phyloP scores from a whole-genome alignment of 2,329 filamentous ascomycete species.

The Ramularia collo-cygni region DNA sequence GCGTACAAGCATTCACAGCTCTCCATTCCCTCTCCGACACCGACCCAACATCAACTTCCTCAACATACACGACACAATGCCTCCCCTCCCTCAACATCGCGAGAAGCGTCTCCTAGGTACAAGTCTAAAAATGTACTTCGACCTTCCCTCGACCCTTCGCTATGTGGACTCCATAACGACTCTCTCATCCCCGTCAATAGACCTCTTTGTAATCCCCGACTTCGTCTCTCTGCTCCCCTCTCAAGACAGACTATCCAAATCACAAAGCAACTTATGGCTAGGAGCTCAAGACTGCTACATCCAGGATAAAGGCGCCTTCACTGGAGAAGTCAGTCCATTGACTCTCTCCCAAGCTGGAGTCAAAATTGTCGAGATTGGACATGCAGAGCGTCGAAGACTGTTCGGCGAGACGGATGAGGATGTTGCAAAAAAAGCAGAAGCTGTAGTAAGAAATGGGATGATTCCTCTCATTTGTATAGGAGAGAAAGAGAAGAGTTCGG shows the following conservation, averaged over 20 bases:
- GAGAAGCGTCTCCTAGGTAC: conserved; percentile 63
- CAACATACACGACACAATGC: conserved; percentile 20
- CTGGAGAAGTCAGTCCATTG: conserved; percentile 67
- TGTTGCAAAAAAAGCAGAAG: conserved; percentile 62
- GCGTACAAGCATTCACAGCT: background rate
- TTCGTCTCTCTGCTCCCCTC: conserved; percentile 60
- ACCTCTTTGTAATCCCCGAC: conserved; percentile 73
- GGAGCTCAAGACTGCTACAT: conserved; percentile 72
- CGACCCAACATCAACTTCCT: background rate
- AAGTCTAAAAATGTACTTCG: conserved; percentile 76
- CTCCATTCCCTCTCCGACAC: conserved; percentile 4
- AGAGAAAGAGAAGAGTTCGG: conserved; percentile 49
- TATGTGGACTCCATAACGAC: conserved; percentile 39
- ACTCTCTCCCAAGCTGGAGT: conserved; percentile 63
- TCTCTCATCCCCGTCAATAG: conserved; percentile 48
- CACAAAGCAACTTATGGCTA: conserved; percentile 52
- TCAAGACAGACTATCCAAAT: conserved; percentile 37
- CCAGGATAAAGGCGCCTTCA: conserved; percentile 66
- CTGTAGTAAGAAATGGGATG: conserved; percentile 61
- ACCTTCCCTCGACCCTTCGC: conserved; percentile 52
- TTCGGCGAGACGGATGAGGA: conserved; percentile 68
- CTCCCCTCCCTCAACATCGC: conserved; percentile 26
- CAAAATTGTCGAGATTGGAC: conserved; percentile 68
- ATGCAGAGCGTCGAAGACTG: conserved; percentile 67
- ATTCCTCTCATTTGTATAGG: conserved; percentile 75